Base-by-base conservation (phyloP, 768 basidiomycete genomes). In the Termitomyces sp. region DNA sequence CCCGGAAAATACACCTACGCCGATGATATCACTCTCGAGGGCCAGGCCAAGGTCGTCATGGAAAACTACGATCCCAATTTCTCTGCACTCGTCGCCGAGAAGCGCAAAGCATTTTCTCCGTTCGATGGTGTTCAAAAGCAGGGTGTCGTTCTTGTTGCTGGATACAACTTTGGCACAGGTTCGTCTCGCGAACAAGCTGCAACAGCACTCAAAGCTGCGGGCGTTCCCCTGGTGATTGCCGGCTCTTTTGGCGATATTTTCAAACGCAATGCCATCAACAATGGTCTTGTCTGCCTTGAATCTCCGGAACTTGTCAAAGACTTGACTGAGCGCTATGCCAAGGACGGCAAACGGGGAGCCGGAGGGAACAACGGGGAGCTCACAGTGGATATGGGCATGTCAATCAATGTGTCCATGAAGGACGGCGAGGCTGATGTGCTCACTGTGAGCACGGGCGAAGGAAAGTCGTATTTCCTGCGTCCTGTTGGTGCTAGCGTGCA, bases 1-100 rank as follows among this genome's bases (percentile, higher is more conserved):
- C 97, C 97, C 0, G 96, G 96, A 18, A 98, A 97, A 71, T 98
- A 97, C 71, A 99, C 96, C 6, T 99, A 99, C 71, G 94, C 97
- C 71, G 97, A 99, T 68, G 97, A 98, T 65, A 97, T 99, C 68
- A 98, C 96, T 2, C 92, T 94, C 33, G 88, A 86, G 57, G 83
- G 86, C 27, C 97, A 98, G 69, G 95, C 94, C 2, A 84, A 97
- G 64, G 89, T 98, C 20, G 96, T 98, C 38, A 98, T 98, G 95
- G 96, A 99, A 75, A 99, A 98, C 75, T 98, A 99, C 70, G 96
- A 99, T 64, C 87, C 92, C 0, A 71, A 78, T 0, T 98, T 98
- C 68, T 90, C 96, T 12, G 50, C 75, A 1, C 81, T 83, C 50
- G 86, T 91, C 35, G 80, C 83, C 3, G 72, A 79, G 11, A 70